These are phyloP conservation scores for Azolla pinnata DNA, from an alignment of 75 land plant genomes.

Conservation along the genomic window DNA sequence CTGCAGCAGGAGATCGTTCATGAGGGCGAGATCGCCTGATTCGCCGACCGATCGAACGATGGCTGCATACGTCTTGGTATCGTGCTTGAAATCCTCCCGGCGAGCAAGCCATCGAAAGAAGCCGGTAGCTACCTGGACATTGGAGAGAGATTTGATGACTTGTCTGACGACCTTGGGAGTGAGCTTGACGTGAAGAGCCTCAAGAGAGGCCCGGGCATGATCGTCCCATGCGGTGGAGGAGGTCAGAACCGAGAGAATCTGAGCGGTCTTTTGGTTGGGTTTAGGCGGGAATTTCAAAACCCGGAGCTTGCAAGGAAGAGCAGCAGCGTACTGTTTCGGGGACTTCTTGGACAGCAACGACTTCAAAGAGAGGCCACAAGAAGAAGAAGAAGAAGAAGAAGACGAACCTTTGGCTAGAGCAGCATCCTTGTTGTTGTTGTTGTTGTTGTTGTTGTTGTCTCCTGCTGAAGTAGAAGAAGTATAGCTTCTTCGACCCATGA, in stretches of 20 bases:
- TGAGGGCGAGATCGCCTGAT: constrained; percentile 7
- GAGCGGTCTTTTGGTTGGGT: neutral
- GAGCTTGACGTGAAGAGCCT: neutral
- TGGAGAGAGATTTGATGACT: constrained; percentile 3
- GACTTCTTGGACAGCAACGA: neutral
- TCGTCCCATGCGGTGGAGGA: neutral
- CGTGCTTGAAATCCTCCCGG: constrained; percentile 16
- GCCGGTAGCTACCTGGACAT: constrained; percentile 1
- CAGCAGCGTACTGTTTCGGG: neutral
- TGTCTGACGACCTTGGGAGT: neutral
- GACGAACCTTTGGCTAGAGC: too few species aligned
- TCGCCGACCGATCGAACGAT: constrained; percentile 18
- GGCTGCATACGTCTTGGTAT: constrained; percentile 14
- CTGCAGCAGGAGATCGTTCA: neutral
- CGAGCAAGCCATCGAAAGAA: constrained; percentile 21
- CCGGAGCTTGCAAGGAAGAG: neutral
- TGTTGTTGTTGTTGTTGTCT: too few species aligned
- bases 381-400: too few species aligned
- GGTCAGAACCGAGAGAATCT: neutral
- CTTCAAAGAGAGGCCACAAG: neutral
- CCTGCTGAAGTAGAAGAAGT: too few species aligned
- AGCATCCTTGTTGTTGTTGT: too few species aligned
- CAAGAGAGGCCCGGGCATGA: neutral
- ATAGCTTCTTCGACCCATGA: too few species aligned
- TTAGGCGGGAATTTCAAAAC: neutral